Evolutionary conservation across 306 rosid genomes (phyloP).

Genomic region (Acacia crassicarpa): DNA sequence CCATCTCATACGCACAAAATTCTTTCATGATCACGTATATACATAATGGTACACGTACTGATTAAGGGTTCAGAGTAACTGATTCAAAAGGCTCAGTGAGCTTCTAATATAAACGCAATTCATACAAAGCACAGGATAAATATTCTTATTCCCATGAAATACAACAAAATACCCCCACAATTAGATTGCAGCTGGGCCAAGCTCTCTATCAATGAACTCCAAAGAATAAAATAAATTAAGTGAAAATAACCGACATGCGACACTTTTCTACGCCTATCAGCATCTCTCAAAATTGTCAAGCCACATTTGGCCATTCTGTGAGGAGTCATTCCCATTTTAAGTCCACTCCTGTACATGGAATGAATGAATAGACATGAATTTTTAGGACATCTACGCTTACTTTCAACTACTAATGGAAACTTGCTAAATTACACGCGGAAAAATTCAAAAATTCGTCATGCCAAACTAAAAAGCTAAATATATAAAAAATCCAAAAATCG

Average conservation of each 20-base stretch:
- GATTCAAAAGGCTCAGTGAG: slow-evolving; percentile 21
- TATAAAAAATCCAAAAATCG: neutral
- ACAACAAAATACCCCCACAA: slow-evolving; percentile 47
- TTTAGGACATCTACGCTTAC: neutral
- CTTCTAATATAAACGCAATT: slow-evolving; percentile 21
- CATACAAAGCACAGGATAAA: slow-evolving; percentile 31
- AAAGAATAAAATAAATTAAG: slow-evolving; percentile 32
- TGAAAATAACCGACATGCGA: slow-evolving; percentile 34
- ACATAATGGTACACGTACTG: neutral
- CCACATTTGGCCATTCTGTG: slow-evolving; percentile 41
- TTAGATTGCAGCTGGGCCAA: slow-evolving; percentile 40
- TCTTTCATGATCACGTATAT: neutral
- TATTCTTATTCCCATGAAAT: slow-evolving; percentile 27
- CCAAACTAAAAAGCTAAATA: neutral
- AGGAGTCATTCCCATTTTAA: slow-evolving; percentile 31
- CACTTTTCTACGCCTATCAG: slow-evolving; percentile 39
- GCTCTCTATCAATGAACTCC: slow-evolving; percentile 35
- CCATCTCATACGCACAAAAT: neutral
- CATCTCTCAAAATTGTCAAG: slow-evolving; percentile 56
- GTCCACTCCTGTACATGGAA: slow-evolving; percentile 22
- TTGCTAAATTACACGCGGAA: neutral
- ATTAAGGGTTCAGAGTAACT: neutral
- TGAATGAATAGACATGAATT: neutral
- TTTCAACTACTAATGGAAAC: neutral
- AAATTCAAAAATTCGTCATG: neutral